Evolutionary conservation across 768 basidiomycete genomes (phyloP), one percentile per base, ranked within the genome.

Genomic region (Suillus paluster): DNA sequence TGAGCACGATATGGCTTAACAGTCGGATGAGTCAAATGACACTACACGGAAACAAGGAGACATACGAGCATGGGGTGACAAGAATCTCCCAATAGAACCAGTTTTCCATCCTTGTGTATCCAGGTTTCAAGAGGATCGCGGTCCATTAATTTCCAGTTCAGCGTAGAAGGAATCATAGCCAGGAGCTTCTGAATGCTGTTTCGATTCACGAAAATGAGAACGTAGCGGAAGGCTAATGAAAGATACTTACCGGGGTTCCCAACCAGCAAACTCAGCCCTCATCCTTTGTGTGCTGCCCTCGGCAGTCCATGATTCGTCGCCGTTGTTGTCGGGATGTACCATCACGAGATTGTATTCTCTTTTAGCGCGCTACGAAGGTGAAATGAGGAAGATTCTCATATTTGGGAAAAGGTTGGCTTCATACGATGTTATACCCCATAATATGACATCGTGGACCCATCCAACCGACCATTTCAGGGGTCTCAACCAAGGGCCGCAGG

Each of bases 391-490:
- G 23, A 38, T 41, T 11, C 59, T 27, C 9, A 59, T 59, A 4
- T 15, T 23, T 4, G 10, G 23, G 23, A 36, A 9, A 34, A 27
- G 4, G 27, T 7, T 59, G 44, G 41, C 23, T 34, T 73, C 79
- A 64, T 63, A 81, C 81, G 21, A 84, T 80, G 36, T 68, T 74
- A 53, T 82, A 82, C 1, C 74, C 71, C 79, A 83, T 81, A 49
- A 83, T 65, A 61, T 83, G 83, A 6, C 79, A 61, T 2, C 74
- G 59, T 0, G 86, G 84, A 2, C 83, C 87, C 78, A 88, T 82
- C 88, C 88, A 89, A 0, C 77, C 79, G 0, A 82, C 83, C 78
- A 84, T 82, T 59, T 85, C 82, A 0, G 82, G 76, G 1, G 67
- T 71, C 15, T 89, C 85, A 0, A 87, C 78, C 14, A 90, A 74